Evolutionary conservation across 345 rosid genomes (phyloP), one percentile per base, ranked within the genome.

Genomic region (Aurinia saxatilis): DNA sequence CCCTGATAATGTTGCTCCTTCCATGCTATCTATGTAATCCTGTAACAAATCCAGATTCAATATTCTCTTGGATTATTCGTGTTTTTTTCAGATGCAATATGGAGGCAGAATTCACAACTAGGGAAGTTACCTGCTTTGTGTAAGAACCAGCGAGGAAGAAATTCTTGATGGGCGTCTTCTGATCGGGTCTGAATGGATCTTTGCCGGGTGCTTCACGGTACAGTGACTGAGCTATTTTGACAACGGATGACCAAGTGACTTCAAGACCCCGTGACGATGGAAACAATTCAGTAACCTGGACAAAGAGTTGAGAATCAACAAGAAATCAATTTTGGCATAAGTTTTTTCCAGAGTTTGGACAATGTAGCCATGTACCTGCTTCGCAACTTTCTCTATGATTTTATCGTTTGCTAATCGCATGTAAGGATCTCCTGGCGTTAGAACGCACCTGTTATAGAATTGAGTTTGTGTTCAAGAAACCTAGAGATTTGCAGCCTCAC

Each of bases 21-120:
- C 99, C 99, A 87, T 93, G 59, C 97, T 93, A 72, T 93, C 99
- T 69, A 93, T 90, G 79, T 93, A 93, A 69, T 93, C 99, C 99
- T 90, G 84, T 16, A 61, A 59, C 31, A 59, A 34, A 30, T 30
- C 4, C 50, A 61, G 21, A 16, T n/a, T n/a, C n/a, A n/a, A n/a
- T n/a, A n/a, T n/a, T n/a, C n/a, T n/a, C n/a, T n/a, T n/a, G n/a
- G n/a, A n/a, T n/a, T n/a, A n/a, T n/a, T n/a, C n/a, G n/a, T n/a
- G n/a, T n/a, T n/a, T n/a, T n/a, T n/a, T n/a, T n/a, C n/a, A n/a
- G n/a, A n/a, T n/a, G n/a, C n/a, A n/a, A n/a, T n/a, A n/a, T n/a
- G n/a, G n/a, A n/a, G n/a, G n/a, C n/a, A n/a, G n/a, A n/a, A n/a
- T n/a, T n/a, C n/a, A 46, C 3, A 8, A 48, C 18, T 25, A 21